Evolutionary conservation across 345 rosid species (phyloP).

Genomic region (Atalantia buxifolia): DNA sequence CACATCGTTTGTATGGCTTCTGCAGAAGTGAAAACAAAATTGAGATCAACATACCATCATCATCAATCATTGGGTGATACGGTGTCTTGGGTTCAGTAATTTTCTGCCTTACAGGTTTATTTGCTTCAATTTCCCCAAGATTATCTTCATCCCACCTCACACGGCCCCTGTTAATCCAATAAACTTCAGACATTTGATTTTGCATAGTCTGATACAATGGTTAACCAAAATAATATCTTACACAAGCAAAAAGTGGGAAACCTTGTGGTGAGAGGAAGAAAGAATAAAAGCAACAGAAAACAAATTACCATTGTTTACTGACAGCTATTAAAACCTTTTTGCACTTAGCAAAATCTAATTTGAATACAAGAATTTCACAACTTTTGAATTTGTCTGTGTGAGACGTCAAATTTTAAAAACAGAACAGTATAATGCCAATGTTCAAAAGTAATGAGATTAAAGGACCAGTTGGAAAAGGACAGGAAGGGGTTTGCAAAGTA

Average conservation of each 20-base stretch:
- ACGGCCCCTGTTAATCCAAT: slow-evolving; percentile 46
- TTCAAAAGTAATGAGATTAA: not conserved
- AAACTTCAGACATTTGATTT: slow-evolving; percentile 10
- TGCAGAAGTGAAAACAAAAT: not conserved
- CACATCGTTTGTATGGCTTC: not conserved
- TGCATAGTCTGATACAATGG: not conserved
- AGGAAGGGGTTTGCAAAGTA: not conserved
- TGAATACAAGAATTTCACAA: not conserved
- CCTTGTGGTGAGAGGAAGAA: no score
- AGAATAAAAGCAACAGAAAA: not conserved
- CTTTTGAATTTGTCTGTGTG: not conserved
- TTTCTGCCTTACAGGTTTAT: slow-evolving; percentile 95
- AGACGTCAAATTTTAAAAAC: not conserved
- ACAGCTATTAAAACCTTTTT: not conserved
- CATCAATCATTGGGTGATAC: slow-evolving; percentile 88
- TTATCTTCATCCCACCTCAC: slow-evolving; percentile 91
- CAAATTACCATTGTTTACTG: not conserved
- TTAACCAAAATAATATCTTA: not conserved
- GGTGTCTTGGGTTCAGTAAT: slow-evolving; percentile 99
- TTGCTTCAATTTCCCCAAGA: slow-evolving; percentile 88
- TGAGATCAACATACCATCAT: slow-evolving; percentile 57
- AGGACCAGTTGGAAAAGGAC: not conserved
- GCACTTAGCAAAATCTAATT: not conserved
- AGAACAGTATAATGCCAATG: not conserved
- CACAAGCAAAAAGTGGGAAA: not conserved